Conservation (phyloP, 495 filamentous ascomycete genomes). For the Aspergillus campestris region DNA sequence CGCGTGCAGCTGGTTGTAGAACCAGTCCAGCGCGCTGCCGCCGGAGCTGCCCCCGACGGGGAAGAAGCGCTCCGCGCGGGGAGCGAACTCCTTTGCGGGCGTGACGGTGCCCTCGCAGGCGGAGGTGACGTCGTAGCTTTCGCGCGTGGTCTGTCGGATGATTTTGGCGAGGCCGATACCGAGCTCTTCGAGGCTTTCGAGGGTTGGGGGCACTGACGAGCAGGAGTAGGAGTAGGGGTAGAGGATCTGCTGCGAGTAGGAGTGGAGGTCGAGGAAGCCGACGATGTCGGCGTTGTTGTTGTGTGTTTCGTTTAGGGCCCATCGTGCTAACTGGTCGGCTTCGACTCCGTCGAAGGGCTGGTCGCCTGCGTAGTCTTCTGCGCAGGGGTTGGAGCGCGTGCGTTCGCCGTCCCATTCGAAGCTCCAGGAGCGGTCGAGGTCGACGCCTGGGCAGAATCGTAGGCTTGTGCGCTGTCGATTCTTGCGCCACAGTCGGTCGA, state of each 20-base stretch:
- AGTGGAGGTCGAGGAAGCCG: conserved; percentile 84
- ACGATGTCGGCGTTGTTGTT: conserved; percentile 63
- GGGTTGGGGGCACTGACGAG: conserved; percentile 62
- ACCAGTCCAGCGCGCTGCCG: conserved; percentile 89
- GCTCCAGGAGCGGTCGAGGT: conserved; percentile 78
- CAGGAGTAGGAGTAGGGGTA: conserved; percentile 91
- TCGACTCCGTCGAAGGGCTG: conserved; percentile 79
- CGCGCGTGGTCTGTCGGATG: conserved; percentile 66
- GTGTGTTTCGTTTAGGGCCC: conserved; percentile 76
- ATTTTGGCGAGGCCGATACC: conserved; percentile 85
- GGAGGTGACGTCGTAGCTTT: conserved; percentile 70
- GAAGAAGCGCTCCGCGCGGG: conserved; percentile 31
- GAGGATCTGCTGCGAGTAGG: conserved; percentile 90
- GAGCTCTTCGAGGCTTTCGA: conserved; percentile 87
- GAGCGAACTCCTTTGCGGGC: conserved; percentile 6
- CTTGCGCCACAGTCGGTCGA: conserved; percentile 91
- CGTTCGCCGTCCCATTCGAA: conserved; percentile 73
- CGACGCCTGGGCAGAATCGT: conserved; percentile 76
- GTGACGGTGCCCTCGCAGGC: conserved; percentile 77
- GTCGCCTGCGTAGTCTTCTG: conserved; percentile 81
- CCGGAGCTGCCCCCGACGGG: conserved; percentile 52
- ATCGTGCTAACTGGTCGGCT: conserved; percentile 64
- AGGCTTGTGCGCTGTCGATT: conserved; percentile 79
- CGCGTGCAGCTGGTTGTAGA: conserved; percentile 83
- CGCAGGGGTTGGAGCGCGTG: conserved; percentile 73